Percentiles rank a stretch among this genome's conserved stretches.
Conservation (phyloP, 2,329 filamentous ascomycete genomes). For the Ceratocystis eucalypticola region DNA sequence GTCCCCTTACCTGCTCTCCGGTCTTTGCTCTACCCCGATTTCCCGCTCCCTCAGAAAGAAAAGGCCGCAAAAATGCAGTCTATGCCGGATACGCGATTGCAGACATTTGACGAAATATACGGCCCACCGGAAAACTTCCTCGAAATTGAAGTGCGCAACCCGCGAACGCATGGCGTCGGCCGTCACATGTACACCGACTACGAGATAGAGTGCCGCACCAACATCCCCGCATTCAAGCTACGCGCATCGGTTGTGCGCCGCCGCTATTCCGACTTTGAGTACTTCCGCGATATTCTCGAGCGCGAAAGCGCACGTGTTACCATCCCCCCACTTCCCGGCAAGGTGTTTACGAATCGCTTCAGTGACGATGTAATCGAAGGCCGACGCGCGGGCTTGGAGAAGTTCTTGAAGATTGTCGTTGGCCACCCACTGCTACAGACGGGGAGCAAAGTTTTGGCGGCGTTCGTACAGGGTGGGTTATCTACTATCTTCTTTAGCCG, state of each 20-base stretch:
- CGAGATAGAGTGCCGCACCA: constrained; percentile 93
- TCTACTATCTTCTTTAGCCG: background rate
- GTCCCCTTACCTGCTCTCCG: background rate
- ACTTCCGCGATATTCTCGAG: constrained; percentile 96
- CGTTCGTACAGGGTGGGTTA: constrained; percentile 78
- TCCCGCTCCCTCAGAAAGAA: too few species aligned
- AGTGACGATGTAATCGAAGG: constrained; percentile 98
- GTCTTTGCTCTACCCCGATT: constrained; percentile 17
- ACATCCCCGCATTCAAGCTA: constrained; percentile 97
- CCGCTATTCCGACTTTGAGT: constrained; percentile 95
- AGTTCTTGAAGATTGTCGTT: constrained; percentile 94
- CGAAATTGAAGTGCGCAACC: constrained; percentile 93
- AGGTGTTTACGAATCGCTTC: constrained; percentile 96
- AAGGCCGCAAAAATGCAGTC: constrained; percentile 43
- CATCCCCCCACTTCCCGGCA: constrained; percentile 88
- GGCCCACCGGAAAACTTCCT: constrained; percentile 97
- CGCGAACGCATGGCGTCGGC: constrained; percentile 85
- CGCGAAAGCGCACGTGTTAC: constrained; percentile 87
- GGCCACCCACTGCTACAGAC: constrained; percentile 94
- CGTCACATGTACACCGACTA: constrained; percentile 98
- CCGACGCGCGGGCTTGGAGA: constrained; percentile 75
- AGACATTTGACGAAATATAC: constrained; percentile 98
- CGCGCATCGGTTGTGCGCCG: constrained; percentile 76
- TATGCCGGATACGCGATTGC: constrained; percentile 63
- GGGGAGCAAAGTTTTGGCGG: constrained; percentile 87